Evolutionary conservation across 2,329 filamentous ascomycete species (phyloP).

Genomic region (Neonectria magnoliae): DNA sequence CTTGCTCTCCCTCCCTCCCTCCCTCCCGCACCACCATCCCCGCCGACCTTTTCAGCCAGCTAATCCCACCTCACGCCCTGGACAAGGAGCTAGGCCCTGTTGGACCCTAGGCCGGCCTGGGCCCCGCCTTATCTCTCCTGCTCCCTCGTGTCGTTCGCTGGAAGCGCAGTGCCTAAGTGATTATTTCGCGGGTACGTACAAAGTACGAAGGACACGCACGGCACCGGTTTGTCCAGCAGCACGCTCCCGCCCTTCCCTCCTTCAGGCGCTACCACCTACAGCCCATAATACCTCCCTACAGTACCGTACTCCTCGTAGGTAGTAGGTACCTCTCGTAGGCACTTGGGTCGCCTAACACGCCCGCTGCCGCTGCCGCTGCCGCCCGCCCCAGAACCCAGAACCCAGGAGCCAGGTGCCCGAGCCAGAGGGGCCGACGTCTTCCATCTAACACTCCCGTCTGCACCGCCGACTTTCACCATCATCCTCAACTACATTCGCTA

Average conservation of each 20-base stretch:
- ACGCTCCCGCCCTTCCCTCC: neutral
- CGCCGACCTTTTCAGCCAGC: neutral
- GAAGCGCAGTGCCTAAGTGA: neutral
- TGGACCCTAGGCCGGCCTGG: neutral
- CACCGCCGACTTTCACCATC: conserved; percentile 5
- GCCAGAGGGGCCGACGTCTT: neutral
- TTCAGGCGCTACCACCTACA: neutral
- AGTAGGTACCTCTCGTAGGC: neutral
- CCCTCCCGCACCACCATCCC: neutral
- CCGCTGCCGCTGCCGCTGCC: neutral
- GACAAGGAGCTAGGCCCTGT: neutral
- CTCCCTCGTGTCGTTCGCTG: neutral
- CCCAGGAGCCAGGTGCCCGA: neutral
- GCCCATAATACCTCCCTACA: neutral
- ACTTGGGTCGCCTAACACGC: neutral
- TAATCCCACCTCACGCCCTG: neutral
- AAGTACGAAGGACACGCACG: neutral
- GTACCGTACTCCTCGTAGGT: neutral
- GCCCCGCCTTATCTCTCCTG: conserved; percentile 5
- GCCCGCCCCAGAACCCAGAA: neutral
- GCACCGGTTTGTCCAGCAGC: no score
- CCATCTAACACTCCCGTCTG: neutral
- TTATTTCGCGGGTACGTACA: neutral
- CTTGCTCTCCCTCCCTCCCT: neutral
- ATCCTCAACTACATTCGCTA: neutral